These are phyloP conservation scores for Cryptosporidium sp. DNA, from an alignment of 169 alveolate genomes.

Conservation along the genomic window DNA sequence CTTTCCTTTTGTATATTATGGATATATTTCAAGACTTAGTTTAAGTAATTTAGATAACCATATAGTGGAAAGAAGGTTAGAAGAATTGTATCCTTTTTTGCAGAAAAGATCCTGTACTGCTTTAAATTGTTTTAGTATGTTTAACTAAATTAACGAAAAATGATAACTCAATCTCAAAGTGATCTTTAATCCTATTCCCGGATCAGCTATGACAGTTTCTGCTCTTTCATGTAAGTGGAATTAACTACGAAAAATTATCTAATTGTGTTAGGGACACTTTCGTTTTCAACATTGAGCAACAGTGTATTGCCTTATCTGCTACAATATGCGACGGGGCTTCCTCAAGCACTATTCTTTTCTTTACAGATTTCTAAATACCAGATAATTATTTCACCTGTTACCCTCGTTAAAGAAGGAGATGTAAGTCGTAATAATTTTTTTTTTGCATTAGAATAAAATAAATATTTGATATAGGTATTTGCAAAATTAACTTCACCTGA, in stretches of 20 bases:
- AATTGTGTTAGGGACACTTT: conserved; percentile 42
- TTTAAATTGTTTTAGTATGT: conserved; percentile 56
- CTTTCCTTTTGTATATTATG: conserved; percentile 69
- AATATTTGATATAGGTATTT: conserved; percentile 17
- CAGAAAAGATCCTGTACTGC: conserved; percentile 2
- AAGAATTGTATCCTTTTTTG: conserved; percentile 70
- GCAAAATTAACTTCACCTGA: conserved; percentile 1
- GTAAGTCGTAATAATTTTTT: conserved; percentile 7
- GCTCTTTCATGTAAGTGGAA: conserved; percentile 62
- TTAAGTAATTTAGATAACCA: conserved; percentile 33
- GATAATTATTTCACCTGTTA: conserved; percentile 48
- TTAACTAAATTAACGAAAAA: background rate
- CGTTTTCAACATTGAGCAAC: conserved; percentile 56
- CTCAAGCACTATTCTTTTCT: conserved; percentile 55
- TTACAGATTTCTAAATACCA: conserved; percentile 6
- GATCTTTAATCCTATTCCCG: conserved; percentile 18
- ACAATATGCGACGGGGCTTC: conserved; percentile 45
- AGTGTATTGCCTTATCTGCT: conserved; percentile 24
- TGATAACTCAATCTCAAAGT: conserved; percentile 14
- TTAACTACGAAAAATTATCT: background rate
- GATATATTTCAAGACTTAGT: conserved; percentile 70
- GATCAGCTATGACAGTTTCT: conserved; percentile 37
- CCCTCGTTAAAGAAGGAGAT: conserved; percentile 10
- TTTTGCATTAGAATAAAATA: background rate
- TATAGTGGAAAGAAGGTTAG: conserved; percentile 35